Evolutionary conservation across 148 eudicot genomes (phyloP).

Genomic region (Amaranthus hypochondriacus): DNA sequence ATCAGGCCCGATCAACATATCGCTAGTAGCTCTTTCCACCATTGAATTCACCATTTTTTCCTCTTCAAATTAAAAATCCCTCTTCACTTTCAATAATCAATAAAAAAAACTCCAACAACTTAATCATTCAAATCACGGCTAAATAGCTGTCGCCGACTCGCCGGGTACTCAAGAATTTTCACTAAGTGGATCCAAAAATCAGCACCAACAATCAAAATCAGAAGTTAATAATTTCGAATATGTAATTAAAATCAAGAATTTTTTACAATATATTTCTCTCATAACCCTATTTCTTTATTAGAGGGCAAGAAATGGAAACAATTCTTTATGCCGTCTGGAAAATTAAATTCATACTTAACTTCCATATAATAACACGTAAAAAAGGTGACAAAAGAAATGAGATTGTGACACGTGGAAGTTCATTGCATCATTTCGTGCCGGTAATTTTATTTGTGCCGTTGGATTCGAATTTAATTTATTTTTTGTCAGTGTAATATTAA

Average conservation of each 20-base stretch:
- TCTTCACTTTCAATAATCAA: not conserved
- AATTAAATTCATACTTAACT: no score
- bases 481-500: no score
- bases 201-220: not conserved
- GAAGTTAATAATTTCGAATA: not conserved
- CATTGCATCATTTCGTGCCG: no score
- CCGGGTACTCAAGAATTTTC: not conserved
- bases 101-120: constrained; percentile 8
- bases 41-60: constrained; percentile 68
- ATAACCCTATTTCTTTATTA: no score
- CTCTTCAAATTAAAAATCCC: not conserved
- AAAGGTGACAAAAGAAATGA: no score
- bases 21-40: constrained; percentile 90
- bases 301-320: no score
- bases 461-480: no score
- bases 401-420: no score
- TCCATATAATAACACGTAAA: no score
- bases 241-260: not conserved
- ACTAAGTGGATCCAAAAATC: constrained; percentile 13
- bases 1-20: constrained; percentile 91
- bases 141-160: not conserved
- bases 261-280: no score
- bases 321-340: no score
- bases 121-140: not conserved
- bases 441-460: no score